Evolutionary conservation across 805 yeast genomes (phyloP), one percentile per base, ranked within the genome.

Genomic region (Lipomyces oligophaga): DNA sequence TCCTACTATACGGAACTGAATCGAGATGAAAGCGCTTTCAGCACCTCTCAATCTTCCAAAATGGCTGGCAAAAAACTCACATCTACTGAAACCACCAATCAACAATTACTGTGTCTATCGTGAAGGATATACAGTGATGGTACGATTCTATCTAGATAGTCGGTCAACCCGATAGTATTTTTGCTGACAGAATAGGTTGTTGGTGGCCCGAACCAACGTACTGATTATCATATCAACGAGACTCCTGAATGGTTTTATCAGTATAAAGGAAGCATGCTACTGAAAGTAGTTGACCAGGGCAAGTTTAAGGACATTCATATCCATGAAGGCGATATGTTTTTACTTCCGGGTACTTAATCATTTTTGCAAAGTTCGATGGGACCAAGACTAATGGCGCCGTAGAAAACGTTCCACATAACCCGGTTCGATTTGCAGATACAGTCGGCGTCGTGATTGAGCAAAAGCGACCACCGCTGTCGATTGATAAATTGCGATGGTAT

Each of bases 171-270:
- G 5, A 25, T 19, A 20, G 4, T 18, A 10, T 7, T 30, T 16
- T 32, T 42, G 13, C 36, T 21, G 19, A 18, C 26, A 5, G 7
- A 0, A 38, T 6, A 67, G 71, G 80, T 88, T 41, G 95, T 89
- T 1, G 97, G 97, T 13, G 97, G 97, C 0, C 97, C 97, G 3
- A 89, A 89, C 63, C 95, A 82, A 60, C 73, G 97, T 47, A 88
- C 95, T 0, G 97, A 89, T 63, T 89, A 86, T 63, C 97, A 89
- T 61, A 78, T 89, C 39, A 89, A 89, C 62, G 94, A 86, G 59
- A 89, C 97, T 0, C 96, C 97, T 0, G 97, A 89, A 61, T 89
- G 87, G 78, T 89, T 89, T 64, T 80, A 83, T 67, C 90, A 84
- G 73, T 77, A 83, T 63, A 85, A 85, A 65, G 97, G 97, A 1